Percentiles rank a stretch among this genome's conserved stretches.
These are phyloP conservation scores for Globisporangium nunn DNA, from an alignment of 352 stramenopile genomes.

Conservation along the genomic window DNA sequence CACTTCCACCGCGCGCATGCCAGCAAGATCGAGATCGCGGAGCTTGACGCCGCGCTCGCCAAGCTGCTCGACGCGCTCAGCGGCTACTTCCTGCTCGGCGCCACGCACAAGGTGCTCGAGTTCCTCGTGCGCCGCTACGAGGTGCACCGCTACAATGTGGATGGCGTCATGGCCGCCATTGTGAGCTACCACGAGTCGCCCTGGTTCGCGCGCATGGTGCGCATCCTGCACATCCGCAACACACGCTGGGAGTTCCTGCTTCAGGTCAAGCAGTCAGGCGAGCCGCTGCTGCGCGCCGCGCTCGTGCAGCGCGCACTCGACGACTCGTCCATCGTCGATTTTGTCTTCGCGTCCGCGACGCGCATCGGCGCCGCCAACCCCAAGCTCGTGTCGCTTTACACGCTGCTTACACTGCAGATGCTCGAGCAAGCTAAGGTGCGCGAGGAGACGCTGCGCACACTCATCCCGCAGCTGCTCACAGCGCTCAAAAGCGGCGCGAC, in stretches of 20 bases:
- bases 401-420: slow-evolving; percentile 71
- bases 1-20: slow-evolving; percentile 77
- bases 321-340: slow-evolving; percentile 70
- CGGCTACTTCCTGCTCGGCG: slow-evolving; percentile 68
- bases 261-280: slow-evolving; percentile 57
- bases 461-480: slow-evolving; percentile 67
- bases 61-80: slow-evolving; percentile 80
- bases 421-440: slow-evolving; percentile 58
- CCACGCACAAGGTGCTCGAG: slow-evolving; percentile 84
- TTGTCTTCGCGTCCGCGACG: slow-evolving; percentile 54
- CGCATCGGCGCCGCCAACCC: slow-evolving; percentile 58
- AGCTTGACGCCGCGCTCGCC: slow-evolving; percentile 57
- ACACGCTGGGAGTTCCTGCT: slow-evolving; percentile 83
- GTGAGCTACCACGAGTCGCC: slow-evolving; percentile 81
- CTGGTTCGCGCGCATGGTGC: slow-evolving; percentile 83
- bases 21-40: slow-evolving; percentile 44
- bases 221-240: slow-evolving; percentile 71
- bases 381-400: slow-evolving; percentile 85
- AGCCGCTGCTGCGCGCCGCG: slow-evolving; percentile 53
- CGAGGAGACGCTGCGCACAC: slow-evolving; percentile 68
- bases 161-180: slow-evolving; percentile 74
- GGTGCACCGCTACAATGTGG: slow-evolving; percentile 82
- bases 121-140: slow-evolving; percentile 87
- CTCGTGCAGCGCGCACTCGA: slow-evolving; percentile 71
- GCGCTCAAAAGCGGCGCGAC: slow-evolving; percentile 50